Conservation (phyloP, 768 basidiomycete species). For the Leccinellum rugosiceps region DNA sequence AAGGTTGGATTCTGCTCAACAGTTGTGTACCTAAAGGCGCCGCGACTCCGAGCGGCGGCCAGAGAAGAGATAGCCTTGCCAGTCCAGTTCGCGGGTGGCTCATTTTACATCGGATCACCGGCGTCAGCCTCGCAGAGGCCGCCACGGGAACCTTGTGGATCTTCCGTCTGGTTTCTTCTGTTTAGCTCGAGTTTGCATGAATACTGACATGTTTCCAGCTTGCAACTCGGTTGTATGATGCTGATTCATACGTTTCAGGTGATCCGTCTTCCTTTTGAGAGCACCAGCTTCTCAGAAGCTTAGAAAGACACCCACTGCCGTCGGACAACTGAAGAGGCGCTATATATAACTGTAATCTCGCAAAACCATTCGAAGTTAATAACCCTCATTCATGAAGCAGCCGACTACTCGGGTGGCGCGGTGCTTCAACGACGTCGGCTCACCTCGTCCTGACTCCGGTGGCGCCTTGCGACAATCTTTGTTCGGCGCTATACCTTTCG, state of each 20-base stretch:
- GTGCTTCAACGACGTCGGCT: background rate
- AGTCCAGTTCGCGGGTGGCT: too few relatives aligned
- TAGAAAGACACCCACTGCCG: background rate
- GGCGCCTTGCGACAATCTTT: background rate
- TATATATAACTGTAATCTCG: background rate
- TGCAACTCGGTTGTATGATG: background rate
- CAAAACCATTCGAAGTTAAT: background rate
- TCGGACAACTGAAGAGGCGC: background rate
- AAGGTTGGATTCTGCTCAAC: background rate
- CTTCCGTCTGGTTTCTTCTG: background rate
- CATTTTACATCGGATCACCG: background rate
- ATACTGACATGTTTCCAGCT: background rate
- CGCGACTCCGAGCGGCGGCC: background rate
- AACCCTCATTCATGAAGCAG: background rate
- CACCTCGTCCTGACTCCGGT: background rate
- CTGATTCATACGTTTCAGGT: background rate
- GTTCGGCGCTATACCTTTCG: background rate
- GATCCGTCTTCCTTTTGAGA: background rate
- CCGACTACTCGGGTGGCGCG: background rate
- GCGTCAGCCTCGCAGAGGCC: background rate
- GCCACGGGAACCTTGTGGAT: background rate
- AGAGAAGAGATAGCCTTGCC: too few relatives aligned
- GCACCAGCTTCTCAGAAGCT: background rate
- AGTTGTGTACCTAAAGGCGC: background rate
- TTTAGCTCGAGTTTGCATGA: background rate